phyloP scores from a whole-genome alignment of 495 filamentous ascomycete species.

The Cenococcum geophilum region DNA sequence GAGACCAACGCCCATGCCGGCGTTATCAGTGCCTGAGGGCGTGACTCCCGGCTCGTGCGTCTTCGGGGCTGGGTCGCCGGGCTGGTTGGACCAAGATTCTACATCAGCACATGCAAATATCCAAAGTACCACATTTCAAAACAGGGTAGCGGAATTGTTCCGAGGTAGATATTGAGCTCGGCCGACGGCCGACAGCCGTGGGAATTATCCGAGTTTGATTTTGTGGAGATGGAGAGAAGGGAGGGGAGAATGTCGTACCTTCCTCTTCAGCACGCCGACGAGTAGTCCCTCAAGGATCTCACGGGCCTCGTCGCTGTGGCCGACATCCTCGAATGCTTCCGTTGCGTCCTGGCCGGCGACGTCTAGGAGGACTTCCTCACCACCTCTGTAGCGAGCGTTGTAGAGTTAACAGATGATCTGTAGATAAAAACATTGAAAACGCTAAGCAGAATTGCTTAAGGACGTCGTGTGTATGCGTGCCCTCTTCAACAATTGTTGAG shows the following conservation, averaged over 20 bases:
- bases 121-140: neutral
- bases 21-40: conserved; percentile 43
- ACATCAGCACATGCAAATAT: neutral
- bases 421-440: neutral
- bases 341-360: conserved; percentile 95
- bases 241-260: conserved; percentile 51
- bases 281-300: conserved; percentile 79
- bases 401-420: neutral
- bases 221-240: conserved; percentile 11
- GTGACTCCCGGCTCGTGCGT: conserved; percentile 43
- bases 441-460: neutral
- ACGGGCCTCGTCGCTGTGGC: conserved; percentile 97
- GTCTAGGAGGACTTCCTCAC: conserved; percentile 96
- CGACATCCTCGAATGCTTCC: conserved; percentile 98
- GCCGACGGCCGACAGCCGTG: conserved; percentile 10
- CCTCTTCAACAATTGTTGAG: no score
- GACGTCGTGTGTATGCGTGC: no score
- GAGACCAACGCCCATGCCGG: conserved; percentile 67
- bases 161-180: conserved; percentile 11
- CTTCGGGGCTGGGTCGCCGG: conserved; percentile 76
- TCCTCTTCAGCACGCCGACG: conserved; percentile 77
- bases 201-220: neutral
- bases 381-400: conserved; percentile 57
- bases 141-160: conserved; percentile 1
- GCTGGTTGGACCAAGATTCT: conserved; percentile 45